These are phyloP conservation scores for Suhomyces prunicola DNA, from an alignment of 805 yeast genomes.

Conservation along the genomic window DNA sequence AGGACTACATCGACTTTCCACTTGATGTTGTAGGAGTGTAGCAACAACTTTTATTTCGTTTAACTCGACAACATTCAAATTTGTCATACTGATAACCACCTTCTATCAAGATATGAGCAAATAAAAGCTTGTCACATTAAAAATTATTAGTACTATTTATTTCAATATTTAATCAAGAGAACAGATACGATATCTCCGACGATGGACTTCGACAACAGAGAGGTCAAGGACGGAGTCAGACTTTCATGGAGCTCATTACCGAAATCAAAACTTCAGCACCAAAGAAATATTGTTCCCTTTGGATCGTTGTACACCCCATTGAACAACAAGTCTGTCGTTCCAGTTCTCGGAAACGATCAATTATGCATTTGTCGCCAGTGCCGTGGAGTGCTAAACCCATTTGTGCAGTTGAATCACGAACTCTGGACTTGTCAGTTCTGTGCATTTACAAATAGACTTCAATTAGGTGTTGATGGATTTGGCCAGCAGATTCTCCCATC, in stretches of 20 bases:
- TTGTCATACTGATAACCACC: background rate
- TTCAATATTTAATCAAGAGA: background rate
- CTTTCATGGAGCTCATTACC: conserved; percentile 71
- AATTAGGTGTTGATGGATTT: conserved; percentile 10
- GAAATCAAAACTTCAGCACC: conserved; percentile 49
- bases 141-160: background rate
- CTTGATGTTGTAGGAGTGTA: background rate
- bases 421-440: conserved; percentile 61
- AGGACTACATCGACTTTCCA: background rate
- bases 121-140: background rate
- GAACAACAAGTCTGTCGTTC: conserved; percentile 42
- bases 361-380: conserved; percentile 52
- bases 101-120: background rate
- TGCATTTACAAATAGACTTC: conserved; percentile 41
- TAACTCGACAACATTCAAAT: background rate
- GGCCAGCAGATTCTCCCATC: conserved; percentile 24
- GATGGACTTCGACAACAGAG: conserved; percentile 53
- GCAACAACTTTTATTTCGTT: background rate
- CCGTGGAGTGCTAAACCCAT: conserved; percentile 54
- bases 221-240: conserved; percentile 72
- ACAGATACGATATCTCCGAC: background rate
- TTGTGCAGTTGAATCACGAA: conserved; percentile 32
- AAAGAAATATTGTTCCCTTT: conserved; percentile 51
- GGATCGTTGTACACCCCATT: conserved; percentile 61
- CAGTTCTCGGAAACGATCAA: conserved; percentile 38